Percentiles rank a stretch among this genome's conserved stretches.
phyloP scores from a whole-genome alignment of 2,329 filamentous ascomycete genomes.

The Lomentospora prolificans region DNA sequence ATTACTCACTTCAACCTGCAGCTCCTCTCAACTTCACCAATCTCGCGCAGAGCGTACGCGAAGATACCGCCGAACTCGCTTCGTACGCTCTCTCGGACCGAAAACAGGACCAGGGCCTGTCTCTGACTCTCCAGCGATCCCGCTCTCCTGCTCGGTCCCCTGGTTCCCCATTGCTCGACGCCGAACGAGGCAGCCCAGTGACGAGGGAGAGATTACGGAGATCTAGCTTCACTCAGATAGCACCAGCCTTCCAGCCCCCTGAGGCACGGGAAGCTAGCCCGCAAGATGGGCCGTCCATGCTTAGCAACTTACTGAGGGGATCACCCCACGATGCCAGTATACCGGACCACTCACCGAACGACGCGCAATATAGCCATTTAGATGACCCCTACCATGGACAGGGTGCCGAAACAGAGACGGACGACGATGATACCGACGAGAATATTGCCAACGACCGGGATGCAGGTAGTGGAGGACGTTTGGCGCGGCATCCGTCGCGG shows the following conservation, averaged over 20 bases:
- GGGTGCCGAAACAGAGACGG: slow-evolving; percentile 14
- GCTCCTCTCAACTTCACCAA: slow-evolving; percentile 57
- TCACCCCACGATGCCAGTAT: slow-evolving; percentile 33
- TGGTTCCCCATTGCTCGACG: neutral
- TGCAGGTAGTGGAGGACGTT: slow-evolving; percentile 10
- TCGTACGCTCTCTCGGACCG: slow-evolving; percentile 67
- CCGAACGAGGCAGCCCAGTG: neutral
- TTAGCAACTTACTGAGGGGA: slow-evolving; percentile 39
- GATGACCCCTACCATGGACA: slow-evolving; percentile 15
- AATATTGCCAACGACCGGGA: slow-evolving; percentile 12
- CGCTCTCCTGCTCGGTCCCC: neutral
- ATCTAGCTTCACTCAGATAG: slow-evolving; percentile 8
- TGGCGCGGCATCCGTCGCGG: neutral
- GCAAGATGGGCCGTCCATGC: slow-evolving; percentile 30
- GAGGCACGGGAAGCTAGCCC: slow-evolving; percentile 11
- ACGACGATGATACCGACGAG: slow-evolving; percentile 8
- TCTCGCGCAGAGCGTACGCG: slow-evolving; percentile 69
- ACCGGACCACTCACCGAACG: neutral
- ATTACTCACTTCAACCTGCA: slow-evolving; percentile 15
- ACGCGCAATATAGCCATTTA: neutral
- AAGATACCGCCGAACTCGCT: slow-evolving; percentile 80
- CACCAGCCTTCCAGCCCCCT: neutral
- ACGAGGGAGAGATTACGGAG: neutral
- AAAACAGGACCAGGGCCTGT: slow-evolving; percentile 19
- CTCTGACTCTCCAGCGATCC: neutral